phyloP scores from a whole-genome alignment of 352 stramenopile genomes.

The Phytophthora litchii region DNA sequence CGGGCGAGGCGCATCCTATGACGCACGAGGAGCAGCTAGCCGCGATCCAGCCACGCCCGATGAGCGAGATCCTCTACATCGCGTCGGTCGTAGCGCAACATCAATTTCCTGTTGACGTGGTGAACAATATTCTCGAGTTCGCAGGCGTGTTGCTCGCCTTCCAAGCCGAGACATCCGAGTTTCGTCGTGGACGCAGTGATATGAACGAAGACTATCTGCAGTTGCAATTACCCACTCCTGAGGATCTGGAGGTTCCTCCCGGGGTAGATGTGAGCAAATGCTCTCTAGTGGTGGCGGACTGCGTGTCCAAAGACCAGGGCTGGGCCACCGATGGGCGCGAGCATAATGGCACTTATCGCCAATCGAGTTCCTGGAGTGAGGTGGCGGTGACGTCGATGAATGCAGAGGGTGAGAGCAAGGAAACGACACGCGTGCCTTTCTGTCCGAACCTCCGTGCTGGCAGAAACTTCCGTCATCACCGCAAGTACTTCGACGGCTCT shows the following conservation, averaged over 20 bases:
- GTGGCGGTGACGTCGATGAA: constrained; percentile 46
- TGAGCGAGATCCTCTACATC: constrained; percentile 51
- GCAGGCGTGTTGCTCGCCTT: constrained; percentile 61
- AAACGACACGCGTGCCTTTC: constrained; percentile 38
- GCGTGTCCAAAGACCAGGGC: constrained; percentile 71
- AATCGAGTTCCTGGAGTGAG: constrained; percentile 71
- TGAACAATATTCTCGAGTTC: constrained; percentile 59
- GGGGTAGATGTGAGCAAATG: constrained; percentile 53
- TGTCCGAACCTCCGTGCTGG: constrained; percentile 61
- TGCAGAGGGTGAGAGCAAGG: constrained; percentile 12
- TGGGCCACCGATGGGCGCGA: constrained; percentile 57
- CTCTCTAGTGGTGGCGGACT: constrained; percentile 54
- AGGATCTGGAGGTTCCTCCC: constrained; percentile 41
- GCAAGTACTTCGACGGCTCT: constrained; percentile 50
- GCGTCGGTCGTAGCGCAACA: constrained; percentile 44
- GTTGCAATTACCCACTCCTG: constrained; percentile 41
- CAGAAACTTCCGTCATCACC: constrained; percentile 57
- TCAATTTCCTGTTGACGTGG: constrained; percentile 42
- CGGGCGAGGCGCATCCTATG: constrained; percentile 21
- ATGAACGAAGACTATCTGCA: constrained; percentile 70
- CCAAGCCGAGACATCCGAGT: constrained; percentile 41
- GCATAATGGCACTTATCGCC: constrained; percentile 63
- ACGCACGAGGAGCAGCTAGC: constrained; percentile 28
- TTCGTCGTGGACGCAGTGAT: constrained; percentile 32
- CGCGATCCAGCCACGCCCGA: constrained; percentile 20